Evolutionary conservation across 2,329 filamentous ascomycete species (phyloP), one percentile per base, ranked within the genome.

Genomic region (Botrytis medusae): DNA sequence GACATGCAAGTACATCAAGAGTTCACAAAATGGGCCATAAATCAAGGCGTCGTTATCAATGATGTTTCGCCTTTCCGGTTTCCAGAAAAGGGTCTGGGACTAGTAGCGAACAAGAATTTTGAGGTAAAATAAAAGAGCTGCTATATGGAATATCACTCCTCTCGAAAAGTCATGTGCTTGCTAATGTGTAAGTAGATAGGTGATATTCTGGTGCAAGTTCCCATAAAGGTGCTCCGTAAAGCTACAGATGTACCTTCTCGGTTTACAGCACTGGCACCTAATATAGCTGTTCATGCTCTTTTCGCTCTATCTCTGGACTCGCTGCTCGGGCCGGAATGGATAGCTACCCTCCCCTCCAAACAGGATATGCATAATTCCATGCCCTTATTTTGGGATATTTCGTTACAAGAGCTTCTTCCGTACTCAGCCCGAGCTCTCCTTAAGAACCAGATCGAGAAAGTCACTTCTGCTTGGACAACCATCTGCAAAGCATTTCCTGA

Each of bases 71-170:
- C 93, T 8, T 86, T 89, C 59, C 85, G 84, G 57, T 90, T 97
- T 25, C 88, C 90, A 9, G 92, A 90, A 2, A 87, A 92, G 72
- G 94, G 94, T 42, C 87, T 96, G 71, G 94, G 95, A 64, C 90
- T 97, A 73, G 86, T 95, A 69, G 91, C 93, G 8, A 90, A 88
- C 20, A 86, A 87, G 42, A 83, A 87, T 22, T 86, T 96, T 74
- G 84, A 91, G 83, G 92, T 54, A 85, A 85, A 69, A 32, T 42
- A 85, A 85, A 61, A 25, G n/a, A 69, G 37, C 40, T 44, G 51
- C 51, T 22, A 61, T 9, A 61, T 46, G 37, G n/a, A 44, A 46
- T 37, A 2, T 22, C 32, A 42, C 54, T 22, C 54, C 54, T 54
- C 12, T 32, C 60, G 10, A 51, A n/a, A 25, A 57, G 25, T 57